Evolutionary conservation across 192 early-diverging fungal species (phyloP).

Genomic region (Geosiphon pyriformis): DNA sequence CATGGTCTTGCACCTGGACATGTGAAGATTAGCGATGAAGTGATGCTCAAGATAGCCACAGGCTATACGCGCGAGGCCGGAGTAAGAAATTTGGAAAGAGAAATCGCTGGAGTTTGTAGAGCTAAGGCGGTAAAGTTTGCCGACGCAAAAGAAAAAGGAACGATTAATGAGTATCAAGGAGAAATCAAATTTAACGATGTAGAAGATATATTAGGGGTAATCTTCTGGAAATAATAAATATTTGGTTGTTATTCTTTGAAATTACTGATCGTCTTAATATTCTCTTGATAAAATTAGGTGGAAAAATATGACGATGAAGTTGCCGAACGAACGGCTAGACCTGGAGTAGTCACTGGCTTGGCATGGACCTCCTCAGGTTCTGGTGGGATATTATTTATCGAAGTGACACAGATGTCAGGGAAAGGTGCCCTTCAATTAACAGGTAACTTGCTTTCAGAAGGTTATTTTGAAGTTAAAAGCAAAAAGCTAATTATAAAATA

Average conservation of each 20-base stretch:
- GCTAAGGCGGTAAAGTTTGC: constrained; percentile 65
- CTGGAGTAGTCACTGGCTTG: constrained; percentile 80
- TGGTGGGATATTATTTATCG: constrained; percentile 75
- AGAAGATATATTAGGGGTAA: constrained; percentile 61
- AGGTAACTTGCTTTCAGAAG: constrained; percentile 33
- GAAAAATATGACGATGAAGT: constrained; percentile 65
- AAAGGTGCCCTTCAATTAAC: constrained; percentile 64
- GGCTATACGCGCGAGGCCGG: constrained; percentile 79
- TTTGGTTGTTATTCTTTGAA: not conserved
- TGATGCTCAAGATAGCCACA: constrained; percentile 54
- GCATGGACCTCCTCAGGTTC: constrained; percentile 70
- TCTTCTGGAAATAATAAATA: not conserved
- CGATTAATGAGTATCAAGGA: constrained; percentile 35
- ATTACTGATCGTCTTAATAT: not conserved
- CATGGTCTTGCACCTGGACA: constrained; percentile 54
- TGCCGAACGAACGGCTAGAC: constrained; percentile 51
- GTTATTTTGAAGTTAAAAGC: not conserved
- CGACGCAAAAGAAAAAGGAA: constrained; percentile 44
- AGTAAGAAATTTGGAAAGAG: constrained; percentile 68
- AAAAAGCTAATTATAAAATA: not conserved
- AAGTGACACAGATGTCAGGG: constrained; percentile 71
- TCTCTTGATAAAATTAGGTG: constrained; percentile 28
- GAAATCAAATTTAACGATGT: constrained; percentile 44
- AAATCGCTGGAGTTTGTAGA: constrained; percentile 65
- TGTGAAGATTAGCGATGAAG: constrained; percentile 50